These are phyloP conservation scores for Hsuehochloa calcarea DNA, from an alignment of 176 grass and related monocot species.

Conservation along the genomic window DNA sequence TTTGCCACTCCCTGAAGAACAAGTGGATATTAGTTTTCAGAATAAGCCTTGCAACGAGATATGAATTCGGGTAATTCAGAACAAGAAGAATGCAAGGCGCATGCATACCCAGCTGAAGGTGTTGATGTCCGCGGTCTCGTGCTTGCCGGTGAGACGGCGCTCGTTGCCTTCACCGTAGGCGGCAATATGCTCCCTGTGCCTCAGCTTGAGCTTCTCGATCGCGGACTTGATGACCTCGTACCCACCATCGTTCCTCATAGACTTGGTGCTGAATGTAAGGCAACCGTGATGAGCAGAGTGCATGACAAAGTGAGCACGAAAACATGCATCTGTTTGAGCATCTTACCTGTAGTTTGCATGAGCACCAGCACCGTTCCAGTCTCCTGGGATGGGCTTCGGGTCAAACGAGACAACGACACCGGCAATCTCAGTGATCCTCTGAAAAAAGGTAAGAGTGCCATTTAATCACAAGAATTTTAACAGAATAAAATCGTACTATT, in stretches of 20 bases:
- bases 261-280: slow-evolving; percentile 68
- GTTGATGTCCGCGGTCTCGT: slow-evolving; percentile 96
- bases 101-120: slow-evolving; percentile 84
- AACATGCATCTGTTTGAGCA: background rate
- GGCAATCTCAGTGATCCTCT: slow-evolving; percentile 98
- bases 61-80: background rate
- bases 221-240: slow-evolving; percentile 79
- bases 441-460: background rate
- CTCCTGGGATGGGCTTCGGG: slow-evolving; percentile 91
- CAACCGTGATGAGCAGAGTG: background rate
- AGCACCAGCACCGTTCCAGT: slow-evolving; percentile 98
- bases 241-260: slow-evolving; percentile 90
- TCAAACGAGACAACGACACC: slow-evolving; percentile 88
- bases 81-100: background rate
- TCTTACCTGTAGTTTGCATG: slow-evolving; percentile 86
- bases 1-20: slow-evolving; percentile 76
- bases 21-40: background rate
- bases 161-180: slow-evolving; percentile 95
- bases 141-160: slow-evolving; percentile 86
- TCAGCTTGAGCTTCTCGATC: slow-evolving; percentile 70
- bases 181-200: slow-evolving; percentile 85
- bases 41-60: background rate
- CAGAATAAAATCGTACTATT: background rate
- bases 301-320: background rate
- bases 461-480: background rate